Evolutionary conservation across 2,329 filamentous ascomycete species (phyloP).

Genomic region (Pseudopithomyces maydicus): DNA sequence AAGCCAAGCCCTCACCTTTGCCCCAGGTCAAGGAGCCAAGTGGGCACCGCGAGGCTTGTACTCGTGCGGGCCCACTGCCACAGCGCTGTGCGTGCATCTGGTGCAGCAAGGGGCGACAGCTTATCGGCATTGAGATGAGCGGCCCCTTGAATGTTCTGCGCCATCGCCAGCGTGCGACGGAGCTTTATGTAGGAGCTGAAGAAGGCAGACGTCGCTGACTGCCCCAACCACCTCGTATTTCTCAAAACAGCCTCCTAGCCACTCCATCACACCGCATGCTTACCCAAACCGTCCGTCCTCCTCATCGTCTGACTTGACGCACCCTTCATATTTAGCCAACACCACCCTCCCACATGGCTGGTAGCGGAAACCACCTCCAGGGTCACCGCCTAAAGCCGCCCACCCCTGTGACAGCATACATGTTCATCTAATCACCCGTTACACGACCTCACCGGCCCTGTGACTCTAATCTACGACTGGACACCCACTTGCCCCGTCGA

Average conservation of each 20-base stretch:
- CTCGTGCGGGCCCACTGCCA: not conserved
- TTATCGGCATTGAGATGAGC: not conserved
- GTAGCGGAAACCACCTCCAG: constrained; percentile 12
- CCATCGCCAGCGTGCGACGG: not conserved
- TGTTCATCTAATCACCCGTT: constrained; percentile 26
- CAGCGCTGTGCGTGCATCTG: not conserved
- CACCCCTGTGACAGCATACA: constrained; percentile 8
- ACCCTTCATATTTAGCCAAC: constrained; percentile 19
- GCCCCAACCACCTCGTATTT: constrained; percentile 4
- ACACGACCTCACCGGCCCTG: constrained; percentile 30
- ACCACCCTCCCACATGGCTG: constrained; percentile 12
- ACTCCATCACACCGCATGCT: constrained; percentile 11
- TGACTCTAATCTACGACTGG: constrained; percentile 23
- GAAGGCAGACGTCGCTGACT: not conserved
- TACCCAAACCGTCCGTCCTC: not conserved
- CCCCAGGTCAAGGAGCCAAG: constrained; percentile 6
- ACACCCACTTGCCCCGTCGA: constrained; percentile 18
- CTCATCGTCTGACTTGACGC: constrained; percentile 9
- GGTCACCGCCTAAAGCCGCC: constrained; percentile 11
- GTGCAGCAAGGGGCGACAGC: not conserved
- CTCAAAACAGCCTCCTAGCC: not conserved
- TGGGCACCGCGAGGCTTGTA: constrained; percentile 2
- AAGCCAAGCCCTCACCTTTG: constrained; percentile 14
- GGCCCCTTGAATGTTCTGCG: not conserved
- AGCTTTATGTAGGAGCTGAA: not conserved